Conservation (phyloP, 306 rosid species). For the Delonix regia region DNA sequence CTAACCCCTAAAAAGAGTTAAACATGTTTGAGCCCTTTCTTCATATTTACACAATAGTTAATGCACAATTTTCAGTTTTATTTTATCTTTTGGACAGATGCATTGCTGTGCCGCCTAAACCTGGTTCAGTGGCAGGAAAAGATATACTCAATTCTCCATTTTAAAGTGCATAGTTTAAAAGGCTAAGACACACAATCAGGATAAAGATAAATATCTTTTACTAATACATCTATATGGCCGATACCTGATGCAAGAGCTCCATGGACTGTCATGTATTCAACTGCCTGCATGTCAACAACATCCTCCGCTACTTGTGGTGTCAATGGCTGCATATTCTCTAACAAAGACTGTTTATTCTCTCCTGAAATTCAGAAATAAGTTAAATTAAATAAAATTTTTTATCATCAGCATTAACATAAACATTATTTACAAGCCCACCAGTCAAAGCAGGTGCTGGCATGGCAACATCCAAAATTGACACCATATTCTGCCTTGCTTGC, state of each 20-base stretch:
- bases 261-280: constrained; percentile 67
- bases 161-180: constrained; percentile 1
- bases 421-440: constrained; percentile 51
- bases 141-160: constrained; percentile 8
- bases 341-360: constrained; percentile 46
- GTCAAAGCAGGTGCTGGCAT: constrained; percentile 81
- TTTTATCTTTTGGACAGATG: constrained; percentile 16
- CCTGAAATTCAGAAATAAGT: constrained; percentile 55
- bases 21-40: neutral
- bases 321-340: constrained; percentile 62
- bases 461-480: constrained; percentile 77
- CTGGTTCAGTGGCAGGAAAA: constrained; percentile 6
- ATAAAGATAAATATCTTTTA: constrained; percentile 10
- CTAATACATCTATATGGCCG: constrained; percentile 7
- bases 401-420: constrained; percentile 11
- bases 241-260: constrained; percentile 83
- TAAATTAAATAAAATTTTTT: constrained; percentile 38
- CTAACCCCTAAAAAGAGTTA: constrained; percentile 9
- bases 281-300: constrained; percentile 60
- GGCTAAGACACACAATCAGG: neutral
- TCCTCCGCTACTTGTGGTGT: constrained; percentile 72
- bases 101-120: neutral
- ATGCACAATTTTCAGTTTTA: neutral
- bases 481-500: constrained; percentile 78
- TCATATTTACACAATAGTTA: constrained; percentile 2